phyloP scores from a whole-genome alignment of 805 yeast genomes.

The Lachancea nothofagi region DNA sequence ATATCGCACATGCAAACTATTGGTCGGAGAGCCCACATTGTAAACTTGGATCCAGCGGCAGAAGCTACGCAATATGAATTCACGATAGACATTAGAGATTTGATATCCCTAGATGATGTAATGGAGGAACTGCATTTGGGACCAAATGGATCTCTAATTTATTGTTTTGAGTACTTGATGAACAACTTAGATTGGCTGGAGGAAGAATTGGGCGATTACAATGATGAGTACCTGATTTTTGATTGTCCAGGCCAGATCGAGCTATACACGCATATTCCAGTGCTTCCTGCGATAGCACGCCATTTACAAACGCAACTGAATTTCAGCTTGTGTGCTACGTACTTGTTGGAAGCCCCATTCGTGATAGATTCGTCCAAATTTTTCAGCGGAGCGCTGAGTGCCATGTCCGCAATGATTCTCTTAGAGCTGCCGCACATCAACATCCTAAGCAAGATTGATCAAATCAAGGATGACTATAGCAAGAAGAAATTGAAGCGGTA shows the following conservation, averaged over 20 bases:
- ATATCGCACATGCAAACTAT: constrained; percentile 82
- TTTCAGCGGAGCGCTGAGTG: constrained; percentile 91
- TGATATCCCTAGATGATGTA: constrained; percentile 86
- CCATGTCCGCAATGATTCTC: constrained; percentile 97
- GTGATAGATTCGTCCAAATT: constrained; percentile 86
- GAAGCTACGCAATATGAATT: constrained; percentile 89
- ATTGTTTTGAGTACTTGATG: constrained; percentile 87
- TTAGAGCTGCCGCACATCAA: constrained; percentile 93
- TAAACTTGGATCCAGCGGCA: constrained; percentile 95
- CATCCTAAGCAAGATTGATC: constrained; percentile 78
- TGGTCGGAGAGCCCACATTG: constrained; percentile 91
- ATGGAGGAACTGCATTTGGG: constrained; percentile 93
- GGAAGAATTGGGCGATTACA: constrained; percentile 92
- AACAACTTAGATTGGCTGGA: constrained; percentile 95
- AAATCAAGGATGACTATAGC: constrained; percentile 72
- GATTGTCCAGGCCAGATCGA: constrained; percentile 98
- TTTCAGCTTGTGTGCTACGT: constrained; percentile 88
- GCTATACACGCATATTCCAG: constrained; percentile 89
- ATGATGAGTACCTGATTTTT: constrained; percentile 88
- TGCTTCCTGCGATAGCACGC: constrained; percentile 79
- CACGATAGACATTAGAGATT: constrained; percentile 85
- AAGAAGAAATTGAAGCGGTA: constrained; percentile 75
- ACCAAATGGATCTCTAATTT: constrained; percentile 90
- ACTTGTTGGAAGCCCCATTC: constrained; percentile 89
- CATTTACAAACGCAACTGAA: constrained; percentile 76